Evolutionary conservation across 169 alveolate genomes (phyloP).

Genomic region (Eimeria zaria): DNA sequence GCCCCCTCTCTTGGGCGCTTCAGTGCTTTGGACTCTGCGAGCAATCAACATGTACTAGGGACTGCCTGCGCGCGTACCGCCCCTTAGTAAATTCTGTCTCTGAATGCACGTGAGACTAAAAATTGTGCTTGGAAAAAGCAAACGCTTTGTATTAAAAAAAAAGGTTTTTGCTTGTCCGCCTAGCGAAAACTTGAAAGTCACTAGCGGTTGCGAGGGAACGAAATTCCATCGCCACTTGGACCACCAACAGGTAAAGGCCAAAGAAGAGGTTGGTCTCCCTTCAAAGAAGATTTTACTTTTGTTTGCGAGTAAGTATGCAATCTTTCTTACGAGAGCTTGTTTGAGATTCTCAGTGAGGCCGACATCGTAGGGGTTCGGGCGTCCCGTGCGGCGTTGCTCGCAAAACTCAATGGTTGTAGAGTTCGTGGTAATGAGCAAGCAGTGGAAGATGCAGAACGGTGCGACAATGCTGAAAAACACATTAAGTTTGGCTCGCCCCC

Average conservation of each 20-base stretch:
- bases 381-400: constrained; percentile 87
- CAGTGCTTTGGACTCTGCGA: background rate
- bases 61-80: background rate
- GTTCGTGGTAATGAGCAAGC: constrained; percentile 83
- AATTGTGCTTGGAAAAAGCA: background rate
- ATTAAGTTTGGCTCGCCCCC: constrained; percentile 55
- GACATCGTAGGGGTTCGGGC: constrained; percentile 84
- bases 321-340: constrained; percentile 81
- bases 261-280: constrained; percentile 86
- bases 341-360: constrained; percentile 85
- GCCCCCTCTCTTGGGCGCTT: background rate
- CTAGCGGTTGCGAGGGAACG: constrained; percentile 84
- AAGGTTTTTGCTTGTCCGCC: background rate
- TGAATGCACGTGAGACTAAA: background rate
- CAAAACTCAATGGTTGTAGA: constrained; percentile 88
- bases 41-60: background rate
- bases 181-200: background rate
- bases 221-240: constrained; percentile 87
- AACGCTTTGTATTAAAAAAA: background rate
- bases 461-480: constrained; percentile 82
- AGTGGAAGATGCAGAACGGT: constrained; percentile 87
- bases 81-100: background rate
- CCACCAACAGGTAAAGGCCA: constrained; percentile 88
- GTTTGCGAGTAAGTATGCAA: background rate
- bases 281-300: background rate